Conservation (phyloP, 2,329 filamentous ascomycete species). For the Sphaceloma murrayae region DNA sequence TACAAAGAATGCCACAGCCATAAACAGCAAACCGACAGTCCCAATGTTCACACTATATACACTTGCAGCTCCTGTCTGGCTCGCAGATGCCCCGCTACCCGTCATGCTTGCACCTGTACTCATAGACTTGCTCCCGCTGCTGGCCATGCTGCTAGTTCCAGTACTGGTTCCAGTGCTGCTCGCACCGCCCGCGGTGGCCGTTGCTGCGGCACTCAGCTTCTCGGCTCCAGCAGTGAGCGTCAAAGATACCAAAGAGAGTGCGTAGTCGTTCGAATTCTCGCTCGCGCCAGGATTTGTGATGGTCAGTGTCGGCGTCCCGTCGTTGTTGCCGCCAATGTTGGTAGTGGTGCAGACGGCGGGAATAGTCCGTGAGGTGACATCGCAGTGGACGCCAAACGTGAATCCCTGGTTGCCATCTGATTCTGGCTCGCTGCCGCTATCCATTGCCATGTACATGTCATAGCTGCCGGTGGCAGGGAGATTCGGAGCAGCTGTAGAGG, state of each 20-base stretch:
- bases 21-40: conserved; percentile 8
- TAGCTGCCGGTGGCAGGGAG: conserved; percentile 9
- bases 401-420: conserved; percentile 1
- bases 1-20: conserved; percentile 8
- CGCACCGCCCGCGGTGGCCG: neutral
- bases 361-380: neutral
- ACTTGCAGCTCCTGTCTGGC: conserved; percentile 7
- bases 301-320: conserved; percentile 2
- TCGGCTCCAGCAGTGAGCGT: conserved; percentile 15
- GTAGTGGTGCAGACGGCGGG: conserved; percentile 9
- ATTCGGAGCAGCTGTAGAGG: conserved; percentile 6
- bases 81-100: neutral
- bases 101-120: neutral
- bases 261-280: neutral
- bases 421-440: conserved; percentile 4
- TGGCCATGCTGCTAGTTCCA: neutral
- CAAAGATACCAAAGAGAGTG: neutral
- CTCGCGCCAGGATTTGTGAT: conserved; percentile 2
- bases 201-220: conserved; percentile 14
- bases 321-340: conserved; percentile 15
- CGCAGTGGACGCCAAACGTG: conserved; percentile 4
- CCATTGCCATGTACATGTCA: conserved; percentile 12
- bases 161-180: neutral
- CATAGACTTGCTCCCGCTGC: conserved; percentile 1
- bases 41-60: conserved; percentile 15